Percentiles rank a stretch among this genome's conserved stretches.
Conservation (phyloP, 2,329 filamentous ascomycete genomes). For the Pseudomassariella vexata region DNA sequence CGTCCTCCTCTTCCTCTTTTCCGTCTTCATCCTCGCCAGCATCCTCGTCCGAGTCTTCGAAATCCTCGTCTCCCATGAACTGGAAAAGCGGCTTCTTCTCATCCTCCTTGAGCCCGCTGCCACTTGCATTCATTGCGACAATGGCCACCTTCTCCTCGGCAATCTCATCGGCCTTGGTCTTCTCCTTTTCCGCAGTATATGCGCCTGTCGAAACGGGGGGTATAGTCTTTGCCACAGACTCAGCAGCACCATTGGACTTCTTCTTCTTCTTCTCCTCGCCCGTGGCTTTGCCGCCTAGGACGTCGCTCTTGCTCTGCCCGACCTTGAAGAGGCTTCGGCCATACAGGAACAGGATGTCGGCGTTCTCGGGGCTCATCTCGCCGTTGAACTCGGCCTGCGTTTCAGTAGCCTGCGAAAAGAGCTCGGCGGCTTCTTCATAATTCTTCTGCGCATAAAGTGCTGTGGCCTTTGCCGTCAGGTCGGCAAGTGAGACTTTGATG, state of each 20-base stretch:
- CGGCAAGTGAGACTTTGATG: conserved; percentile 61
- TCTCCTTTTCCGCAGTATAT: conserved; percentile 28
- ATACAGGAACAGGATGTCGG: conserved; percentile 90
- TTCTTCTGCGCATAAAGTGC: conserved; percentile 86
- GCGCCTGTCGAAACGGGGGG: no score
- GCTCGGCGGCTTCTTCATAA: conserved; percentile 77
- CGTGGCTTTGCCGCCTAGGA: conserved; percentile 75
- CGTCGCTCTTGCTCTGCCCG: conserved; percentile 89
- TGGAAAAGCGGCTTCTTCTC: conserved; percentile 78
- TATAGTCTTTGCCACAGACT: conserved; percentile 27
- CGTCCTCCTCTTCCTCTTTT: conserved; percentile 60
- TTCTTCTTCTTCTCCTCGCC: conserved; percentile 51
- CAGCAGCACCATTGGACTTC: conserved; percentile 33
- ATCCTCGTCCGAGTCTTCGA: conserved; percentile 75
- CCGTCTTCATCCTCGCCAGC: conserved; percentile 36
- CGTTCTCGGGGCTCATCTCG: conserved; percentile 85
- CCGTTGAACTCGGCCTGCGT: conserved; percentile 88
- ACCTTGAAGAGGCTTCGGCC: conserved; percentile 91
- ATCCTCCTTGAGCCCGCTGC: conserved; percentile 30
- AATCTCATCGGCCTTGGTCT: conserved; percentile 33
- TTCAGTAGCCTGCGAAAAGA: conserved; percentile 83
- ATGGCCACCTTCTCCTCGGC: conserved; percentile 40
- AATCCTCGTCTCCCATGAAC: conserved; percentile 92
- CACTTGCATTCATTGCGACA: conserved; percentile 35
- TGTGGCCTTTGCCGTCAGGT: conserved; percentile 74